Percentiles rank a stretch among this genome's conserved stretches.
Evolutionary conservation across 768 basidiomycete genomes (phyloP).

Genomic region (Hebeloma cylindrosporum): DNA sequence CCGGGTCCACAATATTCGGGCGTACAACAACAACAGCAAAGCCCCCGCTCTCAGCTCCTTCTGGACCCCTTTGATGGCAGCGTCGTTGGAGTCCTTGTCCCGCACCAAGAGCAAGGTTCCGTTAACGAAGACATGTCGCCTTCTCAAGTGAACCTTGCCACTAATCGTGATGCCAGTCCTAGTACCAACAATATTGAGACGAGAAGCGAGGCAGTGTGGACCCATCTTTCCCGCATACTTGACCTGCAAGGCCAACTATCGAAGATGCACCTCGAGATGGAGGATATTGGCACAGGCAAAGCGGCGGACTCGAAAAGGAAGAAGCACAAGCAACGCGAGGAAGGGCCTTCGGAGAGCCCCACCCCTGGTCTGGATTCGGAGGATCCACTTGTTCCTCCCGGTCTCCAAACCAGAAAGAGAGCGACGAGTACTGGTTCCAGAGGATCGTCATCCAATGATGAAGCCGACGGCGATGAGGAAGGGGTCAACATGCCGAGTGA

Average conservation of each 20-base stretch:
- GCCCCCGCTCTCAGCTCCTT: constrained; percentile 22
- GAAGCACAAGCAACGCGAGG: constrained; percentile 25
- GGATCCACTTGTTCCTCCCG: constrained; percentile 17
- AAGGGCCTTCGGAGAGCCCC: constrained; percentile 4
- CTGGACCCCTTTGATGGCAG: constrained; percentile 33
- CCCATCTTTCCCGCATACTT: constrained; percentile 65
- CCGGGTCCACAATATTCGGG: too few relatives aligned
- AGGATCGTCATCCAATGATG: constrained; percentile 26
- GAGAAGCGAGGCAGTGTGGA: constrained; percentile 49
- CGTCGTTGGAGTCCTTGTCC: constrained; percentile 26
- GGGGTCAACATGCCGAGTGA: constrained; percentile 52
- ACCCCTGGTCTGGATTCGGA: constrained; percentile 7
- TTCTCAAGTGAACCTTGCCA: constrained; percentile 18
- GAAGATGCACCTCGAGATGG: constrained; percentile 73
- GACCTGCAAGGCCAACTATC: constrained; percentile 74
- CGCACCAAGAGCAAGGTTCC: constrained; percentile 18
- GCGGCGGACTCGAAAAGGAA: constrained; percentile 36
- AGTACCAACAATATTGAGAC: constrained; percentile 9
- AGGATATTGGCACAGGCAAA: constrained; percentile 50
- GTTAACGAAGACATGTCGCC: constrained; percentile 11
- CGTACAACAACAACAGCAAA: neutral
- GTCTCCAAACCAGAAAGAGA: constrained; percentile 16
- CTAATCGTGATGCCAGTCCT: constrained; percentile 10
- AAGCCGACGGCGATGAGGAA: constrained; percentile 44
- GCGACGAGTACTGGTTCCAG: constrained; percentile 25